Percentiles rank a stretch among this genome's conserved stretches.
Evolutionary conservation across 1,284 basidiomycete genomes (phyloP).

Genomic region (Porogramme epimiltina): DNA sequence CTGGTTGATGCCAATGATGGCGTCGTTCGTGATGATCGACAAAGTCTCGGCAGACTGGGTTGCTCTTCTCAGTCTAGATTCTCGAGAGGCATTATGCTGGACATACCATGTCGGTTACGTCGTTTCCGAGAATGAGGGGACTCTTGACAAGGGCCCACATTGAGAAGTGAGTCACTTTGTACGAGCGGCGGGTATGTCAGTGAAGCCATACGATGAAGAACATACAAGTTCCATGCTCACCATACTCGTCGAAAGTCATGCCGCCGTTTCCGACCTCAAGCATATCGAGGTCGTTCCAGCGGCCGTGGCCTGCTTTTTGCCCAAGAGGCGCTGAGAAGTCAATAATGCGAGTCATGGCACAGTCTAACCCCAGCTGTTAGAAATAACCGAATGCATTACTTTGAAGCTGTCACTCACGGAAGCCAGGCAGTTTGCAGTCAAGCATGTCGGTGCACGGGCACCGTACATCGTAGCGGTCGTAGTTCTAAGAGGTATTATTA

Average conservation of each 20-base stretch:
- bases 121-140: conserved; percentile 44
- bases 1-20: conserved; percentile 38
- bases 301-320: conserved; percentile 40
- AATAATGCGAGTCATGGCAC: conserved; percentile 39
- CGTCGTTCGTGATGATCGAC: conserved; percentile 38
- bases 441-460: conserved; percentile 43
- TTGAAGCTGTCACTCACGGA: conserved; percentile 20
- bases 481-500: conserved; percentile 35
- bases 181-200: neutral
- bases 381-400: neutral
- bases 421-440: conserved; percentile 44
- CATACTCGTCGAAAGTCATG: conserved; percentile 45
- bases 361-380: conserved; percentile 25
- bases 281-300: conserved; percentile 48
- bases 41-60: neutral
- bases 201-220: too few species aligned
- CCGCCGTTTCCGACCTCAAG: conserved; percentile 45
- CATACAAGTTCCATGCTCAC: conserved; percentile 18
- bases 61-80: neutral
- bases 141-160: conserved; percentile 47
- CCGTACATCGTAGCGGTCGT: conserved; percentile 41
- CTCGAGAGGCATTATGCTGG: neutral
- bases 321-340: conserved; percentile 42
- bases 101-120: conserved; percentile 38
- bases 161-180: conserved; percentile 40